Evolutionary conservation across 495 filamentous ascomycete genomes (phyloP), one percentile per base, ranked within the genome.

Genomic region (Neurospora sp.): DNA sequence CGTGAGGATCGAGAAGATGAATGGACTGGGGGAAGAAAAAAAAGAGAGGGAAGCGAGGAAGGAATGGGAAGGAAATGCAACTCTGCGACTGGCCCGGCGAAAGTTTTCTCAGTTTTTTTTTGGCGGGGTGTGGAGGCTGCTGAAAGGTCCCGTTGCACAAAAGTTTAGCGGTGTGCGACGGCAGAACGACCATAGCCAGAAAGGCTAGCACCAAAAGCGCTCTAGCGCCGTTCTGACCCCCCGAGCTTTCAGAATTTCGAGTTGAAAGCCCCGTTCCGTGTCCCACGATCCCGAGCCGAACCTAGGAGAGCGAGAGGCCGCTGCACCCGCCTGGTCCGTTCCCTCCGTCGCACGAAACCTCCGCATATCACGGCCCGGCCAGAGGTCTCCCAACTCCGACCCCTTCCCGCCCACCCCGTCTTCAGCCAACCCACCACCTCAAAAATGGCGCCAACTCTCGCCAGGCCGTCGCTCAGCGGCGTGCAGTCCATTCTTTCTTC

Each of bases 111-210:
- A 4, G 23, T 18, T 62, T 54, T 62, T 54, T 39, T 71, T 71
- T 54, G 39, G 54, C 54, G 54, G 54, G 54, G 54, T 62, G 54
- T 62, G 54, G 23, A 62, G 54, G 54, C 54, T 27, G 23, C 54
- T 44, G 23, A 71, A 71, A 54, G 42, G 20, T 71, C 39, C 42
- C 70, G 31, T 31, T 46, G 39, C 20, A 37, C 62, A 59, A 48
- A 75, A 75, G 62, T 54, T 78, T 76, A 73, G 77, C 79, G 79
- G 79, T 80, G 72, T 71, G 41, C 0, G 0, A 2, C 48, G 79
- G 79, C 79, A 79, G 41, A 79, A 79, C 66, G 0, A 0, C 38
- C 18, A 14, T 12, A 12, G 54, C 20, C 38, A 44, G 12, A 31
- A 11, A 12, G 39, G 41, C 77, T 70, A 78, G 72, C 40, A 72